Evolutionary conservation across 2,329 filamentous ascomycete genomes (phyloP).

Genomic region (Calycina herbarum): DNA sequence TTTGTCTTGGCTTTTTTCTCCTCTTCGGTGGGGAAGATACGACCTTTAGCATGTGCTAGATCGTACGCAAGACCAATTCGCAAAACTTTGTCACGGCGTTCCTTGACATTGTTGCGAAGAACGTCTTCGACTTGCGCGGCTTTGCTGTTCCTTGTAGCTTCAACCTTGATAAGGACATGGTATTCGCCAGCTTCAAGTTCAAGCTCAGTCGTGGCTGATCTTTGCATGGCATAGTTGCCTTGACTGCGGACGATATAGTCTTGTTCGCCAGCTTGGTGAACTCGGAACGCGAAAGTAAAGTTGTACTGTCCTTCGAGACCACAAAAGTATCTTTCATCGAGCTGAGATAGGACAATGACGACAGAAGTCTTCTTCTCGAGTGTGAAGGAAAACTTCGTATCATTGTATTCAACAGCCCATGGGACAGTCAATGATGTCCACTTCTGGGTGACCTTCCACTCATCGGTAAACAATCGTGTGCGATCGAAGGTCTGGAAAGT

Average conservation of each 20-base stretch:
- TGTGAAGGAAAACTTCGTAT: slow-evolving; percentile 59
- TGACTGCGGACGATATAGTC: slow-evolving; percentile 61
- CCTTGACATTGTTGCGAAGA: slow-evolving; percentile 38
- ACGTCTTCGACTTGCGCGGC: slow-evolving; percentile 47
- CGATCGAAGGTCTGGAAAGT: slow-evolving; percentile 62
- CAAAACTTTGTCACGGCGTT: slow-evolving; percentile 54
- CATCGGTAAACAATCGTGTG: slow-evolving; percentile 58
- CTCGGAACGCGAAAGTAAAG: slow-evolving; percentile 47
- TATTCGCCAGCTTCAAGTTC: slow-evolving; percentile 58
- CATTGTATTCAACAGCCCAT: slow-evolving; percentile 57
- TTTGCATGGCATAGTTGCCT: slow-evolving; percentile 52
- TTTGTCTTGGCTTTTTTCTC: slow-evolving; percentile 50
- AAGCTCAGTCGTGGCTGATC: slow-evolving; percentile 60
- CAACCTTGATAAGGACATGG: slow-evolving; percentile 55
- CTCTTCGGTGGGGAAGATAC: slow-evolving; percentile 40
- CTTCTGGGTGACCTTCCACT: slow-evolving; percentile 59
- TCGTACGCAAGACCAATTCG: slow-evolving; percentile 62
- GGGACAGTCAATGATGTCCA: slow-evolving; percentile 63
- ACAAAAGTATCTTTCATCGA: slow-evolving; percentile 62
- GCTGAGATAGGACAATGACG: slow-evolving; percentile 60
- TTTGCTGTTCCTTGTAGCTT: slow-evolving; percentile 46
- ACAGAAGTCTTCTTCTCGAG: slow-evolving; percentile 55
- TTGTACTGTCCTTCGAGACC: slow-evolving; percentile 60
- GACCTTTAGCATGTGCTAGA: slow-evolving; percentile 59
- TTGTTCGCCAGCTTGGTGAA: slow-evolving; percentile 53